Base-by-base conservation (phyloP, 148 eudicot genomes). In the Cornus kousa region DNA sequence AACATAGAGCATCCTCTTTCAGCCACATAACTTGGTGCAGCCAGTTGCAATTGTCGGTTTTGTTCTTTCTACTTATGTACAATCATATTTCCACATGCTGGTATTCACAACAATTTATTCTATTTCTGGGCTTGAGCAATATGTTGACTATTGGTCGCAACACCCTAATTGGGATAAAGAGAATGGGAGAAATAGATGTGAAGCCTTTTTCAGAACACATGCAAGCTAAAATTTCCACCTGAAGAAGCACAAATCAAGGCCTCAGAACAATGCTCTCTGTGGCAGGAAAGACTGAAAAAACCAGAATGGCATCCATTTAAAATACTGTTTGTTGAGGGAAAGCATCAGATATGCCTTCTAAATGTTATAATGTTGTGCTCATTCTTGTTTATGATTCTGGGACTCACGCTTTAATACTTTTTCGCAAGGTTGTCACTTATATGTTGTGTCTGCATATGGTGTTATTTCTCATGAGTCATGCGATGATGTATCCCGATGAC, bases 181-280 rank as follows among this genome's bases (percentile, higher is more conserved):
- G 94, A 73, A 92, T 97, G 97, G 98, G 99, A 57, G 98, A 97
- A 62, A 77, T 97, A 24, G 95, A 97, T 77, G 84, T 48, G 39
- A 94, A 89, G 81, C 87, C 90, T 17, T 92, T 92, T 97, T 74
- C 80, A 88, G 22, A 70, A 70, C 35, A 80, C 77, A 31, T 88
- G 94, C 87, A 87, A 88, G 69, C 76, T 23, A 48, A 97, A 84
- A 84, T 97, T 79, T 64, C 64, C 80, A 14, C 67, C 70, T 48
- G 82, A 80, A 19, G 92, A 93, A 71, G 97, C 88, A 70, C 83
- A 87, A 46, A n/a, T 88, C 37, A 91, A 93, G 89, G 96, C 94
- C 65, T 37, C 80, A 64, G 94, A 95, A 78, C 87, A 88, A 16
- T 84, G 90, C 88, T 91, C 98, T 33, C 59, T 89, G 78, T 97